Evolutionary conservation across 1,284 basidiomycete genomes (phyloP).

Genomic region (Lentinus polychrous): DNA sequence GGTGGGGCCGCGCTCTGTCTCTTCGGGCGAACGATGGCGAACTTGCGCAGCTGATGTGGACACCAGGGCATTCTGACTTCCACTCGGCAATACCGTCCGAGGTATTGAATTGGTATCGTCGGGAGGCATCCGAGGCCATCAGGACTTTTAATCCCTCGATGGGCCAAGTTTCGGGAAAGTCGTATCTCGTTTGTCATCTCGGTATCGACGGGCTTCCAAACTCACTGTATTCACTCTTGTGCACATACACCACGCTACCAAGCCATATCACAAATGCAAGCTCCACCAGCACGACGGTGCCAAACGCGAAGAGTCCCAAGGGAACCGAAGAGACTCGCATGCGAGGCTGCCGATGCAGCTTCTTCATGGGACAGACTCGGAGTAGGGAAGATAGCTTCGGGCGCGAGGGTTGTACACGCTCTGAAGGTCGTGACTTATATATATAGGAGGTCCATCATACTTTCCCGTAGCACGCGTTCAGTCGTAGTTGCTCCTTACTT

Average conservation of each 20-base stretch:
- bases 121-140: slow-evolving; percentile 7
- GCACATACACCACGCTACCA: too few relatives aligned
- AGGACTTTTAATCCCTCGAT: slow-evolving; percentile 1
- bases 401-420: too few relatives aligned
- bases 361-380: too few relatives aligned
- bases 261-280: slow-evolving; percentile 6
- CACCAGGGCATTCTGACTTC: neutral
- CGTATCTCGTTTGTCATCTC: neutral
- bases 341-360: neutral
- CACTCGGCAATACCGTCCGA: slow-evolving; percentile 10
- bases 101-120: slow-evolving; percentile 11
- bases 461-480: neutral
- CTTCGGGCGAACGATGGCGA: too few relatives aligned
- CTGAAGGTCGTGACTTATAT: too few relatives aligned
- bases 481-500: neutral
- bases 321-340: neutral
- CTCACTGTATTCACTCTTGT: slow-evolving; percentile 4
- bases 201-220: too few relatives aligned
- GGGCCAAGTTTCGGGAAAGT: slow-evolving; percentile 11
- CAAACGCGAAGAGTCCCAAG: slow-evolving; percentile 1
- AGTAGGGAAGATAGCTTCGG: too few relatives aligned
- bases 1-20: neutral
- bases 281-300: slow-evolving; percentile 8
- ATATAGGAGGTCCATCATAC: too few relatives aligned
- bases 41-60: too few relatives aligned